phyloP scores from a whole-genome alignment of 2,329 filamentous ascomycete genomes.

The Aaosphaeria pasadenensis region DNA sequence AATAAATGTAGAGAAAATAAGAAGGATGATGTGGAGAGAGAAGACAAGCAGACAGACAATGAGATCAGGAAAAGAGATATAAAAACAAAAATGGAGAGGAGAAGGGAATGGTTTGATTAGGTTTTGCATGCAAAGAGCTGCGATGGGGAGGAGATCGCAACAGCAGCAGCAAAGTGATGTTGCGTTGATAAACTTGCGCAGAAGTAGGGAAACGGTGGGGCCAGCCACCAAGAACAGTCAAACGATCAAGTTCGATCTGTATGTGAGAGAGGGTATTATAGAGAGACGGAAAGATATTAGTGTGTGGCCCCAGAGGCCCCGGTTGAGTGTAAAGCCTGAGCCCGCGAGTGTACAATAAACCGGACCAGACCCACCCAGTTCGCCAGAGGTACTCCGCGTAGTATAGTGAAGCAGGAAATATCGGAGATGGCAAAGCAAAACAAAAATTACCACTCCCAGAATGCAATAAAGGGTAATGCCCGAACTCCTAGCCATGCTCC shows the following conservation, averaged over 20 bases:
- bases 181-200: slow-evolving; percentile 17
- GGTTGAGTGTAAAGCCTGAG: slow-evolving; percentile 25
- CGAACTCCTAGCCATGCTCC: slow-evolving; percentile 36
- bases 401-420: not conserved
- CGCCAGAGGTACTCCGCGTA: slow-evolving; percentile 25
- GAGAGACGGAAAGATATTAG: slow-evolving; percentile 33
- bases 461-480: slow-evolving; percentile 16
- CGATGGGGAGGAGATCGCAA: no score
- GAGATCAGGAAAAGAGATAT: slow-evolving; percentile 1
- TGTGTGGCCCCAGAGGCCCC: slow-evolving; percentile 18
- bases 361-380: slow-evolving; percentile 32
- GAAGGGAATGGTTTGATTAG: no score
- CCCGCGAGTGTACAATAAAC: slow-evolving; percentile 30
- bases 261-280: slow-evolving; percentile 26
- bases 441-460: slow-evolving; percentile 12
- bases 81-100: not conserved
- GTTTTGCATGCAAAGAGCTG: no score
- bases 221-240: slow-evolving; percentile 36
- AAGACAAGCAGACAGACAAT: not conserved
- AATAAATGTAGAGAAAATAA: no score
- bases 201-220: slow-evolving; percentile 28
- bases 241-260: slow-evolving; percentile 15
- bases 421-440: slow-evolving; percentile 2
- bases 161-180: slow-evolving; percentile 9
- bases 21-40: no score